Base-by-base conservation (phyloP, 371 early-diverging fungal genomes). In the Rhizopus stolonifer region DNA sequence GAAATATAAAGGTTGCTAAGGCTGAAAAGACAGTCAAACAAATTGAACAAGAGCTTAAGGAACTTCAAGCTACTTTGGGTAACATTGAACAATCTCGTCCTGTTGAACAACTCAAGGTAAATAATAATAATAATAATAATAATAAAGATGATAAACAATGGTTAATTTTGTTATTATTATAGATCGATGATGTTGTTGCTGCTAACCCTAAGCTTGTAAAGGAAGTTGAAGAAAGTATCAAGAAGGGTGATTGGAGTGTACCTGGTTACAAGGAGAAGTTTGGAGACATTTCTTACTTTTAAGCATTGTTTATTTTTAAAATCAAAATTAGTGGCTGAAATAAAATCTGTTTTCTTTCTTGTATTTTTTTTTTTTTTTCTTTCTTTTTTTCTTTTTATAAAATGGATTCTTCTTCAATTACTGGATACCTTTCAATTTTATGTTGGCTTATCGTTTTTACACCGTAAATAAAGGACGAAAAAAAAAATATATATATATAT, bases 71-170 rank as follows among this genome's bases (percentile, higher is more conserved):
- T 52, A 92, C 96, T 40, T 80, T 96, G 54, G 83, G 72, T 70
- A 92, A 96, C 88, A 97, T 97, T 64, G 92, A 96, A 71, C 77
- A 79, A 49, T 91, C 98, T 43, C 88, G 98, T 58, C 98, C 98
- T 49, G 81, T 96, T 54, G 94, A 95, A 52, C 87, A 95, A 69
- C 83, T 95, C 51, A 95, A 94, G n/a, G 94, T 94, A 79, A 43
- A 83, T 79, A 21, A n/a, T 31, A 32, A 18, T 42, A 33, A 3
- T 36, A 21, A 21, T 2, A n/a, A 2, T 29, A 29, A 29, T 7
- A 29, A n/a, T 17, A 46, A 31, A 29, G 23, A 29, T 19, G 22
- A 4, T 32, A 9, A 13, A 7, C 22, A 22, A 19, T 18, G 6
- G 15, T 34, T 15, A 33, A 23, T 25, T 40, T 14, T 46, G 53